Evolutionary conservation across 1,284 basidiomycete genomes (phyloP).

Genomic region (Leccinum pallidistipes): DNA sequence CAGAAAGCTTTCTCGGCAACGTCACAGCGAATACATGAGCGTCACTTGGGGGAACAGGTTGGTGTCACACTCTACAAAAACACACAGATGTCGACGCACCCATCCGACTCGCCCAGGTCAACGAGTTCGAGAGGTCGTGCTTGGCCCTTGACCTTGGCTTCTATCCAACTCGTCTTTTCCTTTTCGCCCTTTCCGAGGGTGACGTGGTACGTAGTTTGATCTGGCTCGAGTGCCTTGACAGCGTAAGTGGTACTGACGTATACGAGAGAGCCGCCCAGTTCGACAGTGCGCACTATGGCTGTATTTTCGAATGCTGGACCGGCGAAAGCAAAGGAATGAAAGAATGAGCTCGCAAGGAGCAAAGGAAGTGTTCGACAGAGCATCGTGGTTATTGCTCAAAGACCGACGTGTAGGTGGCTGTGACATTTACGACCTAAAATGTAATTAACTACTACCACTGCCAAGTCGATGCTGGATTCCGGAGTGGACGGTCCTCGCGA

Average conservation of each 20-base stretch:
- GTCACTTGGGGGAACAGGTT: slow-evolving; percentile 26
- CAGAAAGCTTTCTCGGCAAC: slow-evolving; percentile 47
- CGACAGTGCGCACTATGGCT: slow-evolving; percentile 81
- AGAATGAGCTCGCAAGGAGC: slow-evolving; percentile 37
- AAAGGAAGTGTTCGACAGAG: slow-evolving; percentile 43
- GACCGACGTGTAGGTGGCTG: slow-evolving; percentile 26
- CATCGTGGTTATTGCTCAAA: slow-evolving; percentile 33
- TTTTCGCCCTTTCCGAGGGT: slow-evolving; percentile 67
- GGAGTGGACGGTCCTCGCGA: slow-evolving; percentile 76
- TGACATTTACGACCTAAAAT: slow-evolving; percentile 11
- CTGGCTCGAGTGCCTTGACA: slow-evolving; percentile 68
- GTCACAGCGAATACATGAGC: slow-evolving; percentile 48
- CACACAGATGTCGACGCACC: slow-evolving; percentile 41
- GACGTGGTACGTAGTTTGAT: slow-evolving; percentile 66
- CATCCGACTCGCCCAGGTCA: slow-evolving; percentile 49
- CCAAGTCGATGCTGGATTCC: slow-evolving; percentile 77
- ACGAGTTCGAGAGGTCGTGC: slow-evolving; percentile 54
- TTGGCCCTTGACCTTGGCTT: slow-evolving; percentile 76
- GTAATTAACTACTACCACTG: slow-evolving; percentile 63
- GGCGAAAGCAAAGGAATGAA: slow-evolving; percentile 37
- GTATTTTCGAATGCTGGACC: slow-evolving; percentile 77
- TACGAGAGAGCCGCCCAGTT: slow-evolving; percentile 84
- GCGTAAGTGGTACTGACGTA: slow-evolving; percentile 88
- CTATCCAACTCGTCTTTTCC: slow-evolving; percentile 73
- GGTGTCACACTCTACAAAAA: slow-evolving; percentile 8